A percentile compares a stretch with the other conserved stretches of the same genome.
phyloP scores from a whole-genome alignment of 768 basidiomycete species.

The Boletus rubroflammeus region DNA sequence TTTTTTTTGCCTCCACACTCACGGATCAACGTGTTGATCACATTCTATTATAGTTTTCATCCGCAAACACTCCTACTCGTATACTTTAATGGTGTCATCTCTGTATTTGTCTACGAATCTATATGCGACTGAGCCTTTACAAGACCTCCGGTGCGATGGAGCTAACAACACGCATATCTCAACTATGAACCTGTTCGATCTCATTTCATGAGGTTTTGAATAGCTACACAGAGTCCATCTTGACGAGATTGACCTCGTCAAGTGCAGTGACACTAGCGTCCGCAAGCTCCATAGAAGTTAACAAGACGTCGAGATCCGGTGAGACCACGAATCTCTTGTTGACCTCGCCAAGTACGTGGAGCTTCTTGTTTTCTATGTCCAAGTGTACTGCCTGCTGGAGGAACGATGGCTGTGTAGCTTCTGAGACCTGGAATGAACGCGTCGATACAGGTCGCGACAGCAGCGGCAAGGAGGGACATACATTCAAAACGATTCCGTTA shows the following conservation, averaged over 20 bases:
- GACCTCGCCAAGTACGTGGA: conserved; percentile 81
- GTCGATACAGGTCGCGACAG: background rate
- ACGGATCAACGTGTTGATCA: conserved; percentile 8
- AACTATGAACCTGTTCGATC: background rate
- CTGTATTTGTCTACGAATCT: background rate
- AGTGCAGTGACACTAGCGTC: conserved; percentile 36
- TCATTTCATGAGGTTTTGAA: too few relatives aligned
- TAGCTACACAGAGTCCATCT: conserved; percentile 42
- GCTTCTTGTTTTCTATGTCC: conserved; percentile 52
- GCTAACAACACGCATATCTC: background rate
- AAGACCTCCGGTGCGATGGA: background rate
- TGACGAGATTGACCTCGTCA: conserved; percentile 47
- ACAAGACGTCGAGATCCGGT: conserved; percentile 74
- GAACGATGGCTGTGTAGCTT: conserved; percentile 83
- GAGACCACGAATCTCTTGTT: conserved; percentile 81
- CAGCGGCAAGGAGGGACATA: conserved; percentile 28
- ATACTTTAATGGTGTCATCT: background rate
- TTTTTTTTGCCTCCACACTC: background rate
- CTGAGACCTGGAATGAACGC: conserved; percentile 54
- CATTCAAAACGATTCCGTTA: conserved; percentile 81
- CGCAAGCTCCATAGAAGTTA: conserved; percentile 59
- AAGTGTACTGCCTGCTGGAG: conserved; percentile 82
- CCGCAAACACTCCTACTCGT: background rate
- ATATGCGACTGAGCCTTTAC: background rate
- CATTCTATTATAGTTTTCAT: conserved; percentile 24